Conservation (phyloP, 176 grass and related monocot genomes). For the Oropetium thomaeum region DNA sequence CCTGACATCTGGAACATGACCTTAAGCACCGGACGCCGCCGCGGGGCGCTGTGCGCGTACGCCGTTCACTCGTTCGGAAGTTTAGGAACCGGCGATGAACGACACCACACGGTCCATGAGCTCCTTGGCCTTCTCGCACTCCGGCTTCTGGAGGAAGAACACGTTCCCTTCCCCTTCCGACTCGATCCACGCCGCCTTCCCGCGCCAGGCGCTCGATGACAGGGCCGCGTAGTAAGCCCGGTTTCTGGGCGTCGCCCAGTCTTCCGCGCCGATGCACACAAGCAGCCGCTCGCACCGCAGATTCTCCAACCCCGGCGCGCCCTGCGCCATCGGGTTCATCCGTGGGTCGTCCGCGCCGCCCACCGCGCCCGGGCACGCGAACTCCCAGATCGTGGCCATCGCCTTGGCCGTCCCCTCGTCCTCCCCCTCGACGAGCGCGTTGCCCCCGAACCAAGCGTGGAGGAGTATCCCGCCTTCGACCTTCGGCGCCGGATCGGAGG, state of each 20-base stretch:
- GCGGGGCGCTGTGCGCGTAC: too few species aligned
- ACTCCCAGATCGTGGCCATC: conserved; percentile 37
- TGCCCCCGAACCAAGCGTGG: conserved; percentile 51
- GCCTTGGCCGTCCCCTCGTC: not conserved
- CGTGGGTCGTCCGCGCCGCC: conserved; percentile 49
- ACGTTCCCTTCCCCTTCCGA: conserved; percentile 46
- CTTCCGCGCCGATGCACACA: conserved; percentile 34
- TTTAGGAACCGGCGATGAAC: conserved; percentile 23
- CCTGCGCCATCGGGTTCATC: conserved; percentile 38
- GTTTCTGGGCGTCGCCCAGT: conserved; percentile 30
- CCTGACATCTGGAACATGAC: not conserved
- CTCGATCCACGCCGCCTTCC: conserved; percentile 41
- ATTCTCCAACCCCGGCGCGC: conserved; percentile 18
- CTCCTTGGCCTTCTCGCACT: conserved; percentile 22
- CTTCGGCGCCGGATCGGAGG: not conserved
- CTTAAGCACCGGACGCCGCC: too few species aligned
- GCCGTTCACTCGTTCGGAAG: not conserved
- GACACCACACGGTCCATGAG: conserved; percentile 32
- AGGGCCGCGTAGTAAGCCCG: conserved; percentile 38
- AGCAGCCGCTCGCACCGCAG: conserved; percentile 46
- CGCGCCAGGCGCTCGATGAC: conserved; percentile 43
- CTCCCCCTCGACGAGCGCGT: conserved; percentile 19
- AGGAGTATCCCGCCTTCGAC: conserved; percentile 43
- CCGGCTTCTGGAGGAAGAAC: conserved; percentile 43
- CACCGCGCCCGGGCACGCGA: conserved; percentile 43